Evolutionary conservation across 2,329 filamentous ascomycete species (phyloP).

Genomic region (Curvularia verruculosa): DNA sequence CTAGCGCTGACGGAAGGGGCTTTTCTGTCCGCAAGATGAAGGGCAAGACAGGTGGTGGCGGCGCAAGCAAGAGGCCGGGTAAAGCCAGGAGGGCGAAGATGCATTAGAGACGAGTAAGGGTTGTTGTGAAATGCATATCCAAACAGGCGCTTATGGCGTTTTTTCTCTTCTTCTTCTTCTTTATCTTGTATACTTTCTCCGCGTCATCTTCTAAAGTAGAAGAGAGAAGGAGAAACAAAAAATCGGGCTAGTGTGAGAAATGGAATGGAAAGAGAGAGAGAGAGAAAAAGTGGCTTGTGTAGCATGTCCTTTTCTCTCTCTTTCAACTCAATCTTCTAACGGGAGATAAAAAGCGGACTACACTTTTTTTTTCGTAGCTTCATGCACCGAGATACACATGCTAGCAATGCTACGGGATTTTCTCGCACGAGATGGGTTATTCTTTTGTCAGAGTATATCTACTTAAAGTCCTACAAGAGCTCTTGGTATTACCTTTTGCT

Average conservation of each 20-base stretch:
- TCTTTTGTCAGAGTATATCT: too few relatives aligned
- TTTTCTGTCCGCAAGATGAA: slow-evolving; percentile 92
- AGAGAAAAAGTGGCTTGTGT: neutral
- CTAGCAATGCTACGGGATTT: neutral
- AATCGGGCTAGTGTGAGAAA: neutral
- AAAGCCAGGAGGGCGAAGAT: slow-evolving; percentile 45
- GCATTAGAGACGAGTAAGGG: slow-evolving; percentile 20
- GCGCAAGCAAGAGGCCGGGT: slow-evolving; percentile 40
- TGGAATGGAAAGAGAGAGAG: neutral
- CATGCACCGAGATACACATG: neutral
- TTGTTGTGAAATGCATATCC: neutral
- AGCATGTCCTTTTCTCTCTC: too few relatives aligned
- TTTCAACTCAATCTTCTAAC: too few relatives aligned
- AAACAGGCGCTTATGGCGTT: neutral
- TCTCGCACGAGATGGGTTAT: neutral
- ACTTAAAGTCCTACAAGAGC: too few relatives aligned
- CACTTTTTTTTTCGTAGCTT: too few relatives aligned
- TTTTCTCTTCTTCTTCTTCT: neutral
- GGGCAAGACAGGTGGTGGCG: slow-evolving; percentile 48
- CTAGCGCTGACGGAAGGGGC: slow-evolving; percentile 77
- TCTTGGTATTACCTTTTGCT: too few relatives aligned
- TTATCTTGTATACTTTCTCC: too few relatives aligned
- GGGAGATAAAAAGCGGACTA: too few relatives aligned
- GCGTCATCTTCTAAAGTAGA: too few relatives aligned
- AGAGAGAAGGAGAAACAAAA: neutral